Percentiles rank a stretch among this genome's conserved stretches.
phyloP scores from a whole-genome alignment of 192 early-diverging fungal genomes.

The Phycomyces blakesleeanus region DNA sequence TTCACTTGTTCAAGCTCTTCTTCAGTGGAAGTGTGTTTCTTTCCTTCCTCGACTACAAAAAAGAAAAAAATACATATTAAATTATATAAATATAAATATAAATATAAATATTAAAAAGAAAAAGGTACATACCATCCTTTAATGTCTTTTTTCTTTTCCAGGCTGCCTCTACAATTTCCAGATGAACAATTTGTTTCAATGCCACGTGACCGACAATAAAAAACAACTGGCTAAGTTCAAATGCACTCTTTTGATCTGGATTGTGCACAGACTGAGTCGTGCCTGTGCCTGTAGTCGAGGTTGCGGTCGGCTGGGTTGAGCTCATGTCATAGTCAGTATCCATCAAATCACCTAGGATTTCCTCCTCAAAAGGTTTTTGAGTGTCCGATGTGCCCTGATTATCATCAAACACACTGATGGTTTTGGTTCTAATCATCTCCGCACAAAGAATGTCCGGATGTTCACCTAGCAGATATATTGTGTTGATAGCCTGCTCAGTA shows the following conservation, averaged over 20 bases:
- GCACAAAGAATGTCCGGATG: slow-evolving; percentile 84
- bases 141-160: slow-evolving; percentile 79
- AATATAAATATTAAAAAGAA: background rate
- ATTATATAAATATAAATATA: background rate
- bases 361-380: slow-evolving; percentile 12
- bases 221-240: slow-evolving; percentile 81
- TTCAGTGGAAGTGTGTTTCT: slow-evolving; percentile 42
- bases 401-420: slow-evolving; percentile 61
- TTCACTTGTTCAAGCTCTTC: slow-evolving; percentile 93
- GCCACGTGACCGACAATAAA: slow-evolving; percentile 95
- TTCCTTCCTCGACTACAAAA: slow-evolving; percentile 19
- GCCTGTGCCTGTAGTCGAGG: too few species aligned
- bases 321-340: slow-evolving; percentile 30
- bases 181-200: slow-evolving; percentile 93
- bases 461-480: slow-evolving; percentile 85
- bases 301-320: slow-evolving; percentile 25
- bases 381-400: slow-evolving; percentile 23
- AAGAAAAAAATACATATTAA: slow-evolving; percentile 1
- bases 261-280: background rate
- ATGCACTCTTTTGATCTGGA: slow-evolving; percentile 40
- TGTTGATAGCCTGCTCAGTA: slow-evolving; percentile 91
- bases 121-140: slow-evolving; percentile 28
- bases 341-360: slow-evolving; percentile 22
- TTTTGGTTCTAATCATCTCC: slow-evolving; percentile 68
- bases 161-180: slow-evolving; percentile 91